phyloP scores from a whole-genome alignment of 345 rosid species.

The Melastoma malabathricum region DNA sequence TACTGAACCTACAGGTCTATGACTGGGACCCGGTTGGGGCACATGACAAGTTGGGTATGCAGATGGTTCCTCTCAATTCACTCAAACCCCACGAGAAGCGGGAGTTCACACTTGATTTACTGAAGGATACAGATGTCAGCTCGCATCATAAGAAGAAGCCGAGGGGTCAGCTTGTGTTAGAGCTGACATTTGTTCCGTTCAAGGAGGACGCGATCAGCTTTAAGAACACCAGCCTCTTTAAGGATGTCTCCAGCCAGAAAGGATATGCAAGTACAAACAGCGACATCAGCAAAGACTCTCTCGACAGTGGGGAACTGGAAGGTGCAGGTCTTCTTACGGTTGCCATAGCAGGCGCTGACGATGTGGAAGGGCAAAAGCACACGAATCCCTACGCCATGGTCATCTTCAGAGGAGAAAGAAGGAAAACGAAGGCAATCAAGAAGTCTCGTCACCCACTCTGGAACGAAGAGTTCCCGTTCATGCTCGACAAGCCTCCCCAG shows the following conservation, averaged over 20 bases:
- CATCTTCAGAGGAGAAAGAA: conserved; percentile 34
- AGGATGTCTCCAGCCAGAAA: conserved; percentile 8
- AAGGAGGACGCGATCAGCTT: conserved; percentile 22
- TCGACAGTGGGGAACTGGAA: neutral
- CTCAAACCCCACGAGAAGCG: conserved; percentile 21
- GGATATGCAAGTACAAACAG: conserved; percentile 5
- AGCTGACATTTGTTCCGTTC: conserved; percentile 30
- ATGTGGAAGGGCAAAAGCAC: conserved; percentile 34
- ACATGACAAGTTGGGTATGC: conserved; percentile 45
- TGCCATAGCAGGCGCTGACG: conserved; percentile 24
- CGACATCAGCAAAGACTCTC: conserved; percentile 3
- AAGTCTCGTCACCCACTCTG: conserved; percentile 33
- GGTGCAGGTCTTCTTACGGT: conserved; percentile 15
- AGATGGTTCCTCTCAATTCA: conserved; percentile 23
- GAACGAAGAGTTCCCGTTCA: conserved; percentile 47
- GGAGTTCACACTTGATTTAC: conserved; percentile 22
- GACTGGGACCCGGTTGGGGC: conserved; percentile 52
- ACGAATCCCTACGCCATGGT: conserved; percentile 31
- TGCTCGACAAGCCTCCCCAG: conserved; percentile 29
- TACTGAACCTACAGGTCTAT: conserved; percentile 24
- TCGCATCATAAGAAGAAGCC: conserved; percentile 24
- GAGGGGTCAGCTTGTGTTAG: conserved; percentile 30
- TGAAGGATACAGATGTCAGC: conserved; percentile 19
- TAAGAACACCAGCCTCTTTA: conserved; percentile 10
- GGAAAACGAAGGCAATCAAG: conserved; percentile 38